phyloP scores from a whole-genome alignment of 2,329 filamentous ascomycete species.

The Talaromyces sp. region DNA sequence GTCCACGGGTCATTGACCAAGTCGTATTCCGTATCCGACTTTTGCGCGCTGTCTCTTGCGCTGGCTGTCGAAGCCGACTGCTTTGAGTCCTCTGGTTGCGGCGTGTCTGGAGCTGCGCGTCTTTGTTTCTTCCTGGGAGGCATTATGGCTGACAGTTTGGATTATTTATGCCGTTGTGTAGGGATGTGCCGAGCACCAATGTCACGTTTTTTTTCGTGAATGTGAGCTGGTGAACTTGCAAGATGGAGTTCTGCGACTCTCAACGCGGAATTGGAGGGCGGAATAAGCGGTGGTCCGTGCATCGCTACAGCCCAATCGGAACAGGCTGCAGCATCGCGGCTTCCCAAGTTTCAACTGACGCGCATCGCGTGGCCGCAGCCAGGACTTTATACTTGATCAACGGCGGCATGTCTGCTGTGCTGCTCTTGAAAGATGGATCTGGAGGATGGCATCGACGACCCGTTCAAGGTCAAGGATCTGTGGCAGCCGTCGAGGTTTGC shows the following conservation, averaged over 20 bases:
- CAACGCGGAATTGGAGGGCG: slow-evolving; percentile 8
- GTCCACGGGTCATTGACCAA: slow-evolving; percentile 75
- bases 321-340: slow-evolving; percentile 12
- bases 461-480: slow-evolving; percentile 32
- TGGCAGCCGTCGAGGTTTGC: slow-evolving; percentile 37
- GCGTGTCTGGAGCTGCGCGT: slow-evolving; percentile 27
- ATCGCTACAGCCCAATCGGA: slow-evolving; percentile 2
- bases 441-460: slow-evolving; percentile 18
- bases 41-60: slow-evolving; percentile 25
- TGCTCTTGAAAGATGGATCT: slow-evolving; percentile 14
- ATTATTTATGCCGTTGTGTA: not conserved
- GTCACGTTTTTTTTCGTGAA: not conserved
- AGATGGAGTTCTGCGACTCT: not conserved
- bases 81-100: slow-evolving; percentile 24
- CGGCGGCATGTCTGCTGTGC: not conserved
- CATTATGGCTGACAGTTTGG: slow-evolving; percentile 20
- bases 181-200: not conserved
- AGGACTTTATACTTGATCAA: not conserved
- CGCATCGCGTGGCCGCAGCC: not conserved
- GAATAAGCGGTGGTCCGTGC: slow-evolving; percentile 27
- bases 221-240: not conserved
- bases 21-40: slow-evolving; percentile 41
- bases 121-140: slow-evolving; percentile 61
- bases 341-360: not conserved
- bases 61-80: slow-evolving; percentile 25